A percentile compares a stretch with the other conserved stretches of the same genome.
Evolutionary conservation across 2,329 filamentous ascomycete species (phyloP).

Genomic region (Lasiodiplodia citricola): DNA sequence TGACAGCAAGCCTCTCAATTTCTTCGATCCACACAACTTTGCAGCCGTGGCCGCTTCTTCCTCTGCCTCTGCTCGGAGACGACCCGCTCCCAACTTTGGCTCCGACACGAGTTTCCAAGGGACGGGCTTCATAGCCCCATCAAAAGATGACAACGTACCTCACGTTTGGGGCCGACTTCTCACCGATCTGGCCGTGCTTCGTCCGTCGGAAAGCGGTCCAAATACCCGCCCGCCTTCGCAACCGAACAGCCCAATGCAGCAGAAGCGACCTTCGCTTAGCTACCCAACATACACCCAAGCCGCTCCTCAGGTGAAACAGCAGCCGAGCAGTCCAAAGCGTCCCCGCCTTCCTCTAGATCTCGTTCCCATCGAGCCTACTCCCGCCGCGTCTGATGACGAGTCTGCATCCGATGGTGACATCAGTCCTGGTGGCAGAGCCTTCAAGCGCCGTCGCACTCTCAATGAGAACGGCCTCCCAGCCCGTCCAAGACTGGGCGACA

Average conservation of each 20-base stretch:
- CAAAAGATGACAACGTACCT: conserved; percentile 33
- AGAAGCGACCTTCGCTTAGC: conserved; percentile 4
- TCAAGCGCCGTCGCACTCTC: conserved; percentile 22
- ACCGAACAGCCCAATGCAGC: conserved; percentile 14
- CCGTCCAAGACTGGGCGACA: neutral
- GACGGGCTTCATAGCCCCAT: conserved; percentile 28
- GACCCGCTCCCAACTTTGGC: conserved; percentile 11
- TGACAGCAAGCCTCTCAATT: conserved; percentile 11
- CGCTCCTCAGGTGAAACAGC: conserved; percentile 12
- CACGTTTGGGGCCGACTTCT: conserved; percentile 36
- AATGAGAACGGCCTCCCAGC: conserved; percentile 16
- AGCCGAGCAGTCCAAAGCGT: conserved; percentile 8
- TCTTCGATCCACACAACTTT: conserved; percentile 4
- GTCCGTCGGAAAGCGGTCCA: neutral
- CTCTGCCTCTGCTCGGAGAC: neutral
- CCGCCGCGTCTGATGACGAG: conserved; percentile 16
- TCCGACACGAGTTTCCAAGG: conserved; percentile 22
- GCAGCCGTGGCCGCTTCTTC: neutral
- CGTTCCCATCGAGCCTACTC: conserved; percentile 13
- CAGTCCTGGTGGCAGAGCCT: conserved; percentile 18
- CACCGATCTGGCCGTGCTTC: conserved; percentile 18
- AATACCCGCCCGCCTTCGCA: conserved; percentile 14
- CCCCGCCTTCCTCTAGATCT: neutral
- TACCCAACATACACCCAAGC: neutral
- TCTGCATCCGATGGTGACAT: conserved; percentile 13